A percentile compares a stretch with the other conserved stretches of the same genome.
These are phyloP conservation scores for Pyrrhoderma noxium DNA, from an alignment of 1,284 basidiomycete genomes.

Conservation along the genomic window DNA sequence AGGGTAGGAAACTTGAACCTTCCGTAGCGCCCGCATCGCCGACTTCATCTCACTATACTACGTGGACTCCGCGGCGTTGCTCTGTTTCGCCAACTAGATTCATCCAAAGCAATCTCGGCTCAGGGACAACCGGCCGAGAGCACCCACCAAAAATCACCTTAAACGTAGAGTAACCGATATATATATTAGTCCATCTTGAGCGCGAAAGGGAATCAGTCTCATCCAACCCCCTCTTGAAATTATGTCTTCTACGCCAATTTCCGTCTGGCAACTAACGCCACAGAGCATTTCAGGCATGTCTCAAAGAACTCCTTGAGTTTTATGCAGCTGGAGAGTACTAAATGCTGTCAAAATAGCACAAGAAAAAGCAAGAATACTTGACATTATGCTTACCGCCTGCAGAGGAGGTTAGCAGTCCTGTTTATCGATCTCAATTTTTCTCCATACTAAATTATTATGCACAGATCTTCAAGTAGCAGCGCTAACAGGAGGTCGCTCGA, in stretches of 20 bases:
- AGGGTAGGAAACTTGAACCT: too few species aligned
- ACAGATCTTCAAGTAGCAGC: slow-evolving; percentile 15
- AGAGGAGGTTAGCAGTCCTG: slow-evolving; percentile 10
- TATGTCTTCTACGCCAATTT: slow-evolving; percentile 10
- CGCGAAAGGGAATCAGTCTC: background rate
- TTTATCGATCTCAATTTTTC: background rate
- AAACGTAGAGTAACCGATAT: slow-evolving; percentile 4
- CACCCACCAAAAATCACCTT: background rate
- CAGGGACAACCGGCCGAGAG: slow-evolving; percentile 9
- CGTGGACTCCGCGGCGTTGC: slow-evolving; percentile 13
- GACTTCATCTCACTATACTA: slow-evolving; percentile 3
- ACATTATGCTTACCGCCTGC: slow-evolving; percentile 11
- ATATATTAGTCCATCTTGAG: background rate
- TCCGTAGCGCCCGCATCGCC: slow-evolving; percentile 13
- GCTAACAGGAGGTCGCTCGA: slow-evolving; percentile 12
- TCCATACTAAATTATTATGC: background rate
- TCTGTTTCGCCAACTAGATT: background rate
- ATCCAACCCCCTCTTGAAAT: slow-evolving; percentile 1
- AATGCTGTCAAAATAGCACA: slow-evolving; percentile 4
- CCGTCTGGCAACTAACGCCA: slow-evolving; percentile 7
- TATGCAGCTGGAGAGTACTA: background rate
- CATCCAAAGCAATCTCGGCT: slow-evolving; percentile 3
- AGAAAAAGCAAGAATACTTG: slow-evolving; percentile 9
- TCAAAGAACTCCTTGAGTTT: too few species aligned
- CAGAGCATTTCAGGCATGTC: slow-evolving; percentile 7